These are phyloP conservation scores for Xanthoconium purpureum DNA, from an alignment of 768 basidiomycete species.

Conservation along the genomic window DNA sequence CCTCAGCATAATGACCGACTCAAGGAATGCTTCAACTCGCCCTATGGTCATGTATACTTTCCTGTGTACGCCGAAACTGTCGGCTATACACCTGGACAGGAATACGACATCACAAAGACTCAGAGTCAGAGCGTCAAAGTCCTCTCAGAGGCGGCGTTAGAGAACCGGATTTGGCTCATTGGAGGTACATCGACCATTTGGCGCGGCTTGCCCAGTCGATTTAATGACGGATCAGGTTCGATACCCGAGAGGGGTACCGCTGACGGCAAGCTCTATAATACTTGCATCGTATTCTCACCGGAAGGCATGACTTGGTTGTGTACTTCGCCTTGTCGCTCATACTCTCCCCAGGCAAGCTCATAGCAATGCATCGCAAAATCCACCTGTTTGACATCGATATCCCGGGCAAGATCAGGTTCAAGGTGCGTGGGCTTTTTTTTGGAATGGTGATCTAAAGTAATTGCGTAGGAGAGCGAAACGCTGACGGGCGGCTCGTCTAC, in stretches of 20 bases:
- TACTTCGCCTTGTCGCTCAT: background rate
- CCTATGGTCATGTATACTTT: conserved; percentile 78
- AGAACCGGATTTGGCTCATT: conserved; percentile 82
- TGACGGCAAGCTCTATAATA: conserved; percentile 82
- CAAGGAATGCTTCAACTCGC: conserved; percentile 88
- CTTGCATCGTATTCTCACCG: conserved; percentile 87
- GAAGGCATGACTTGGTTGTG: conserved; percentile 42
- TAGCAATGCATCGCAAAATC: conserved; percentile 88
- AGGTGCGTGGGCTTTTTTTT: conserved; percentile 43
- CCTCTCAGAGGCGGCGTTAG: conserved; percentile 78
- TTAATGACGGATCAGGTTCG: conserved; percentile 56
- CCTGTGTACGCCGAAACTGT: conserved; percentile 82
- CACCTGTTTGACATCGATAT: conserved; percentile 99
- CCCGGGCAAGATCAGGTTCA: conserved; percentile 86
- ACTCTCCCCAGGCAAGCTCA: conserved; percentile 63
- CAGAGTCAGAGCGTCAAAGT: conserved; percentile 76
- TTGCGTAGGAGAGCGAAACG: conserved; percentile 77
- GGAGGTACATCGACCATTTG: conserved; percentile 55
- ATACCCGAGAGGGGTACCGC: conserved; percentile 79
- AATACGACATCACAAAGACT: conserved; percentile 54
- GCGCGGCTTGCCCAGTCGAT: background rate
- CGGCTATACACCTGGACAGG: conserved; percentile 52
- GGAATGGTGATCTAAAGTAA: background rate
- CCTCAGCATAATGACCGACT: background rate
- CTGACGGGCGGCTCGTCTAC: conserved; percentile 70